Evolutionary conservation across 2,329 filamentous ascomycete genomes (phyloP), one percentile per base, ranked within the genome.

Genomic region (Venturia carpophila): DNA sequence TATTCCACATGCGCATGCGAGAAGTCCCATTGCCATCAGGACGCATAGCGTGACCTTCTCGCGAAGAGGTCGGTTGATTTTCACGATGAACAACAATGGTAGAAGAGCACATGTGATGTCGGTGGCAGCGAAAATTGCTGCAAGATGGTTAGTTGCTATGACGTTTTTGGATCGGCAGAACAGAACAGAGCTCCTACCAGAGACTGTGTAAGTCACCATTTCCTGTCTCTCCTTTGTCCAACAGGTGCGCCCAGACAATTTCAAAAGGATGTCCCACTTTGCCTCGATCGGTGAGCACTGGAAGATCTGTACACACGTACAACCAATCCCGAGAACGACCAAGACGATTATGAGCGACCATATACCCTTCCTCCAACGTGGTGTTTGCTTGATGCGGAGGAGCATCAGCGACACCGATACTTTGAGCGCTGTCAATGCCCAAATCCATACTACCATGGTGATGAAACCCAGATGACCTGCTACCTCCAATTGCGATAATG

Each of bases 1-100:
- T 19, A 66, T 1, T 17, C 61, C 62, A 37, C 61, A 64, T 21
- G 24, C 62, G 47, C 42, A 37, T n/a, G 64, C 64, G 30, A 65
- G 10, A 21, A 66, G 45, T 10, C 64, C 64, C 21, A 66, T 15
- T 7, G 45, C 63, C 64, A 66, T 52, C 17, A 66, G 63, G n/a
- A 64, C n/a, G 30, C 15, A 34, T 10, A 66, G 62, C 15, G 55
- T 30, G 39, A 66, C 27, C 21, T 24, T 37, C 41, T 66, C 64
- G 43, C 64, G 64, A 5, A 66, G 41, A 21, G 64, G 64, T 24
- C 64, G 61, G 19, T 66, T 66, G 64, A 66, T 65, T 19, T 66
- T 65, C 11, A 43, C 10, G 41, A 66, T 65, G 47, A 66, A 64
- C 30, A 58, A 15, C 13, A 66, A 9, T 21, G 64, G 64, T 34